Evolutionary conservation across 805 yeast genomes (phyloP), one percentile per base, ranked within the genome.

Genomic region (Tanozyma kutaoensis): DNA sequence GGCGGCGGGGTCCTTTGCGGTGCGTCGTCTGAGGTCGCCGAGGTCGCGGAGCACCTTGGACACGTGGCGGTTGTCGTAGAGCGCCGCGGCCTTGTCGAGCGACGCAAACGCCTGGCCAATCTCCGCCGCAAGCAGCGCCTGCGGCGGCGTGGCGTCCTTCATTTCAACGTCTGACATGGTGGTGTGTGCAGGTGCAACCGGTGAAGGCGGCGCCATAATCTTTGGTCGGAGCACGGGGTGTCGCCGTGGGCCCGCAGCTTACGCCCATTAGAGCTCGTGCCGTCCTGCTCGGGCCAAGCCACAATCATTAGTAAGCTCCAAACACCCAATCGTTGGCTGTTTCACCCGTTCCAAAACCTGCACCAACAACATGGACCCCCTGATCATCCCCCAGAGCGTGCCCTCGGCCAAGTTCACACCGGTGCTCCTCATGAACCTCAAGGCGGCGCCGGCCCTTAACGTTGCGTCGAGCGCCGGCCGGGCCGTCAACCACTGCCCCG

Each of bases 1-100:
- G 8, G 70, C 9, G 62, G 61, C 3, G 40, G 39, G 20, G 40
- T 45, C n/a, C 13, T 37, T 32, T 29, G 64, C 66, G 35, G 86
- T 55, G 22, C 67, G 61, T 31, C 75, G 67, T 55, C 96, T 72
- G 35, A 88, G 59, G 2, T 72, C 60, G 6, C 86, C 80, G 41
- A 86, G 61, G 35, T 82, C 93, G 36, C 95, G 75, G 37, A 91
- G 68, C 14, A 82, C 86, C 45, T 79, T 80, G 51, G 88, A 68
- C 24, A 91, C 72, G 53, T 78, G 81, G 38, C 96, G 71, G 38
- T 93, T 81, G 52, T 91, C 98, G 48, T 74, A 72, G 29, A 72
- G 72, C 24, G 69, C 49, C 8, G 76, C 76, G 3, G 86, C 76
- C 51, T 76, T 76, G 27, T 59, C 59, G 28, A 73, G 53, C 28